Evolutionary conservation across 2,329 filamentous ascomycete genomes (phyloP).

Genomic region (Raffaelea deltoideospora): DNA sequence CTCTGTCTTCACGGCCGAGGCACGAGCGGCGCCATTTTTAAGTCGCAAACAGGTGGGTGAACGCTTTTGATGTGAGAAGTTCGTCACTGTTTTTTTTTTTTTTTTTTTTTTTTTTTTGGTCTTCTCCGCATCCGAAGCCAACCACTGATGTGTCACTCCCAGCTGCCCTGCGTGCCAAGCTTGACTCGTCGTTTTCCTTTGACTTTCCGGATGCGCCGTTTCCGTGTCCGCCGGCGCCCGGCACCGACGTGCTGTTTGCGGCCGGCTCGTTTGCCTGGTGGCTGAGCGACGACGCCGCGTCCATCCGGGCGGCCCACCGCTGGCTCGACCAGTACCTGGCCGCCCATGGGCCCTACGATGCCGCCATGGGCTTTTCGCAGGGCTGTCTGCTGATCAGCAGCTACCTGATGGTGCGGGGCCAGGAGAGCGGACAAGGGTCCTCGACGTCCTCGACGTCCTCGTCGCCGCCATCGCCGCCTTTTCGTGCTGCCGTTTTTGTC

Average conservation of each 20-base stretch:
- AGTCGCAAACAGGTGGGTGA: conserved; percentile 19
- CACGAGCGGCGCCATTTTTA: conserved; percentile 21
- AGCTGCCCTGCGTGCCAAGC: conserved; percentile 20
- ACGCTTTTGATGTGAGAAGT: too few species aligned
- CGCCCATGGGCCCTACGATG: conserved; percentile 19
- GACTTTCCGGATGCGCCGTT: conserved; percentile 21
- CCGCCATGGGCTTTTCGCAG: conserved; percentile 22
- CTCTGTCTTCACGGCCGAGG: conserved; percentile 23
- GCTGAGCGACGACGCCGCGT: conserved; percentile 11
- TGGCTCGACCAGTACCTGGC: conserved; percentile 21
- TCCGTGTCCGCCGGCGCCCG: conserved; percentile 15
- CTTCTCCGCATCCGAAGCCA: neutral
- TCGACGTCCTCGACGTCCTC: too few species aligned
- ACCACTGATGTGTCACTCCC: neutral
- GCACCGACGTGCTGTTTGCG: conserved; percentile 17
- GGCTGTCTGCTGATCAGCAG: conserved; percentile 22
- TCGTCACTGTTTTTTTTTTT: neutral
- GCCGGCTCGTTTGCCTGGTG: conserved; percentile 17
- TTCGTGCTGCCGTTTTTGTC: conserved; percentile 24
- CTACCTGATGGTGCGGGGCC: conserved; percentile 23
- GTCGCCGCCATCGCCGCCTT: conserved; percentile 19
- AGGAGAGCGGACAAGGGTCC: conserved; percentile 14
- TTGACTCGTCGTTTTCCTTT: conserved; percentile 16
- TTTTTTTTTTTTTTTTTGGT: neutral
- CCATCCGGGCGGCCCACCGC: conserved; percentile 18